Evolutionary conservation across 1,139 yeast species (phyloP).

Genomic region (Suhomyces taliae): DNA sequence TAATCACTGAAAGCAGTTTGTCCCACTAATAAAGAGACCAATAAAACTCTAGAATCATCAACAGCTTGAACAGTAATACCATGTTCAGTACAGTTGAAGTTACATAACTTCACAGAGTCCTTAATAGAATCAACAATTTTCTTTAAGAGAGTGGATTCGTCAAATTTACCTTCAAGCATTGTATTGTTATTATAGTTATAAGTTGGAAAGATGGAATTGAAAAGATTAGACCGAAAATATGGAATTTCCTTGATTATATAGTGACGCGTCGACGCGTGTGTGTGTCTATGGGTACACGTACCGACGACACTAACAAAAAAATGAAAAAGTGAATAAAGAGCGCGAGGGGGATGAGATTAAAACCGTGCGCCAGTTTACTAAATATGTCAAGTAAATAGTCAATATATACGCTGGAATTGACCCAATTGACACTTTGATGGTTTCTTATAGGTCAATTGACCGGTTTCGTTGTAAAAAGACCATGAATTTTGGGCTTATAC

Average conservation of each 20-base stretch:
- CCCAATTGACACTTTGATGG: no score
- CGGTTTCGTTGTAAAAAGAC: no score
- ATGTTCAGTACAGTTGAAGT: slow-evolving; percentile 91
- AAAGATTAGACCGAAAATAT: background rate
- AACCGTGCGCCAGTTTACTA: no score
- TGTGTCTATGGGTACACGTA: background rate
- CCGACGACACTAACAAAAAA: background rate
- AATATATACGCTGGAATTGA: no score
- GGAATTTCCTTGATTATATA: slow-evolving; percentile 2
- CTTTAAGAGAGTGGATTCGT: slow-evolving; percentile 87
- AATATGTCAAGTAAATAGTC: no score
- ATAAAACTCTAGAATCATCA: slow-evolving; percentile 93
- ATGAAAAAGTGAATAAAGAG: no score
- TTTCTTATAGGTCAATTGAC: no score
- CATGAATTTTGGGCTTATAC: no score
- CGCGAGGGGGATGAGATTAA: no score
- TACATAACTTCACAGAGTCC: slow-evolving; percentile 91
- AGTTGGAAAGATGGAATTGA: background rate
- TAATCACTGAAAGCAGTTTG: slow-evolving; percentile 88
- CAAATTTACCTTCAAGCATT: slow-evolving; percentile 97
- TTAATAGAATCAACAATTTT: slow-evolving; percentile 90
- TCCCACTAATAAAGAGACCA: slow-evolving; percentile 86
- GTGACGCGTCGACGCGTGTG: slow-evolving; percentile 9
- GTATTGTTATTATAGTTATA: background rate
- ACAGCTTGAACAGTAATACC: slow-evolving; percentile 98